phyloP scores from a whole-genome alignment of 371 early-diverging fungal species.

The Nematocida sp. region DNA sequence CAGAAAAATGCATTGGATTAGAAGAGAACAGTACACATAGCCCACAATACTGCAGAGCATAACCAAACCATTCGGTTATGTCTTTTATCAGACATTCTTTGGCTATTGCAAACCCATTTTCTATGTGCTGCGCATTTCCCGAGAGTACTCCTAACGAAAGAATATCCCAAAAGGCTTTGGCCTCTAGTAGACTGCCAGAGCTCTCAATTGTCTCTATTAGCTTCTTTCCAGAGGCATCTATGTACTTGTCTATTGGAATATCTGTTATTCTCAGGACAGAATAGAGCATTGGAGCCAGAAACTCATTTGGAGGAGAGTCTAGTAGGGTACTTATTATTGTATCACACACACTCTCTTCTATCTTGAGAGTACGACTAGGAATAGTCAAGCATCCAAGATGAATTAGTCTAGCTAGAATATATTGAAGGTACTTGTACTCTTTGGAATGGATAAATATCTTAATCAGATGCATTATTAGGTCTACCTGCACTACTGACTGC shows the following conservation, averaged over 20 bases:
- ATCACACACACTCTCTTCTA: not conserved
- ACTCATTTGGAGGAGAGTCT: constrained; percentile 11
- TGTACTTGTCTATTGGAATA: not conserved
- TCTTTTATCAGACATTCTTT: not conserved
- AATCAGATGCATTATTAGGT: no score
- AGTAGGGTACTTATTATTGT: not conserved
- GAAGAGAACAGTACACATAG: not conserved
- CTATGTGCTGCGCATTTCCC: not conserved
- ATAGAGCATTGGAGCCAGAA: constrained; percentile 4
- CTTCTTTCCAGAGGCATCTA: not conserved
- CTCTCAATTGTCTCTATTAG: not conserved
- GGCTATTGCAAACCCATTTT: not conserved
- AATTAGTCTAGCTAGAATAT: not conserved
- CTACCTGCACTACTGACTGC: no score
- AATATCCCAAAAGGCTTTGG: constrained; percentile 20
- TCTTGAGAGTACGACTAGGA: not conserved
- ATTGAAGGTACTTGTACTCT: not conserved
- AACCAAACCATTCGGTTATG: constrained; percentile 8
- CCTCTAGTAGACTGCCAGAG: not conserved
- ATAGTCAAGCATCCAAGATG: not conserved
- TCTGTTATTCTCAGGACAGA: not conserved
- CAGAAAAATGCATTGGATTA: not conserved
- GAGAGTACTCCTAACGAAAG: not conserved
- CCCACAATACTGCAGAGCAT: not conserved
- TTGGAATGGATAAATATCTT: not conserved